Percentiles rank a stretch among this genome's conserved stretches.
Conservation (phyloP, 2,329 filamentous ascomycete species). For the Didymella arachidicola region DNA sequence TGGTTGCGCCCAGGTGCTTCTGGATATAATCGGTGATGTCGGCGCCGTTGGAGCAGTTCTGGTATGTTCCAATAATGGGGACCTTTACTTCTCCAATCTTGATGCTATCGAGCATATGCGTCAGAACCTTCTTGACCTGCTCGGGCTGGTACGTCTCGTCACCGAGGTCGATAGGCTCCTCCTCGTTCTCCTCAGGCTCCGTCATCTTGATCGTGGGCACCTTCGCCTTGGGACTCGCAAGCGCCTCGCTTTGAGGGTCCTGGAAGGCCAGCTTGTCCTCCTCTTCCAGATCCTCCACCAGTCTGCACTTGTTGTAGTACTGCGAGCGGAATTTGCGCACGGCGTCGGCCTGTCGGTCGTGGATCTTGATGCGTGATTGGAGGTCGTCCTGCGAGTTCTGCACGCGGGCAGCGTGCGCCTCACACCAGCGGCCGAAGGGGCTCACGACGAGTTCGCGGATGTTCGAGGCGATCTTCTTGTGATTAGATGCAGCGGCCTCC, state of each 20-base stretch:
- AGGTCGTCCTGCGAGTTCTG: slow-evolving; percentile 96
- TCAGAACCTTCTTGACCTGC: slow-evolving; percentile 87
- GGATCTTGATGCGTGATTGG: slow-evolving; percentile 86
- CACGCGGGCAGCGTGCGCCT: slow-evolving; percentile 88
- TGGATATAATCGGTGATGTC: slow-evolving; percentile 97
- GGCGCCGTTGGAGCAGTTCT: slow-evolving; percentile 88
- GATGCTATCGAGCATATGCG: slow-evolving; percentile 85
- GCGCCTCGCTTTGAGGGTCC: slow-evolving; percentile 68
- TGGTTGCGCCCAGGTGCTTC: slow-evolving; percentile 82
- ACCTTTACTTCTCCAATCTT: slow-evolving; percentile 92
- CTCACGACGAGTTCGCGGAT: slow-evolving; percentile 95
- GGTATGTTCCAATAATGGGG: slow-evolving; percentile 91
- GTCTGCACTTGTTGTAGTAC: slow-evolving; percentile 98
- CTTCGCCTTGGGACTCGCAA: slow-evolving; percentile 62
- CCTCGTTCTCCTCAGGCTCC: slow-evolving; percentile 68
- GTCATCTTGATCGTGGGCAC: slow-evolving; percentile 91
- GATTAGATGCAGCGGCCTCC: slow-evolving; percentile 86
- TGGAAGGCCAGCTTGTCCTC: slow-evolving; percentile 99
- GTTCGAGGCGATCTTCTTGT: slow-evolving; percentile 94
- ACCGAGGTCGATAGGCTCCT: slow-evolving; percentile 89
- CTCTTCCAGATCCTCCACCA: slow-evolving; percentile 95
- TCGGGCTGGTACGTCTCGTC: slow-evolving; percentile 86
- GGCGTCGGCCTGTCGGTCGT: slow-evolving; percentile 87
- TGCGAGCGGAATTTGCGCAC: slow-evolving; percentile 93
- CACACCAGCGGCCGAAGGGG: slow-evolving; percentile 95